Percentiles rank a stretch among this genome's conserved stretches.
Conservation (phyloP, 306 rosid species). For the Acacia confusa region DNA sequence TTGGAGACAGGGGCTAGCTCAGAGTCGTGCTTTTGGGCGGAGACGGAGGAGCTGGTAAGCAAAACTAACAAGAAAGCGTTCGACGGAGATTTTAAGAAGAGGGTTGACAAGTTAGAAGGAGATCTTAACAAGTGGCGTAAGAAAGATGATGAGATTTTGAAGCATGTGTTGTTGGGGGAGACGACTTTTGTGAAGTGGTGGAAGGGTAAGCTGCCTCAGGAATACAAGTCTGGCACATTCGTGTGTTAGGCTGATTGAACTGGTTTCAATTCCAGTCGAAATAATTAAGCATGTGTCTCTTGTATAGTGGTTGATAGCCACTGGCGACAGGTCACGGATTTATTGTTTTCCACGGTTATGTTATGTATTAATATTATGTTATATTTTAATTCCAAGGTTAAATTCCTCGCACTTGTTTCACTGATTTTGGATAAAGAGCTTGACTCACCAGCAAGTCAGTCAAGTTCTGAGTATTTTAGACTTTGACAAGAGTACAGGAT, state of each 20-base stretch:
- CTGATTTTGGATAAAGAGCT: too few relatives aligned
- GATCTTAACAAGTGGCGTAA: neutral
- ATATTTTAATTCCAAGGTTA: neutral
- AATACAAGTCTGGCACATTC: neutral
- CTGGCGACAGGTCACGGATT: neutral
- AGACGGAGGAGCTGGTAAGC: constrained; percentile 64
- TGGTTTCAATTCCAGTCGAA: neutral
- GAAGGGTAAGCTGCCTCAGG: neutral
- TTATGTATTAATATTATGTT: neutral
- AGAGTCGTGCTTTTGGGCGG: constrained; percentile 74
- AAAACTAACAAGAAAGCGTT: constrained; percentile 9
- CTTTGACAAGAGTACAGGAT: too few relatives aligned
- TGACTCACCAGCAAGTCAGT: too few relatives aligned
- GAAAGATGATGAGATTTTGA: neutral
- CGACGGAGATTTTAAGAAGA: neutral
- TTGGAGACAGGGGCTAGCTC: constrained; percentile 22
- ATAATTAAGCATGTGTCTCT: constrained; percentile 13
- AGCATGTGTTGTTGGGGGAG: neutral
- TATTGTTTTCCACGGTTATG: neutral
- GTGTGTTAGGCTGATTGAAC: neutral
- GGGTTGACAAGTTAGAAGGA: neutral
- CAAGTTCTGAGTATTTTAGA: too few relatives aligned
- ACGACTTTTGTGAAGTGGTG: neutral
- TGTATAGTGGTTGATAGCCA: neutral
- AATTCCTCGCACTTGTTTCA: neutral